Conservation (phyloP, 2,329 filamentous ascomycete species). For the Ramularia endophylla region DNA sequence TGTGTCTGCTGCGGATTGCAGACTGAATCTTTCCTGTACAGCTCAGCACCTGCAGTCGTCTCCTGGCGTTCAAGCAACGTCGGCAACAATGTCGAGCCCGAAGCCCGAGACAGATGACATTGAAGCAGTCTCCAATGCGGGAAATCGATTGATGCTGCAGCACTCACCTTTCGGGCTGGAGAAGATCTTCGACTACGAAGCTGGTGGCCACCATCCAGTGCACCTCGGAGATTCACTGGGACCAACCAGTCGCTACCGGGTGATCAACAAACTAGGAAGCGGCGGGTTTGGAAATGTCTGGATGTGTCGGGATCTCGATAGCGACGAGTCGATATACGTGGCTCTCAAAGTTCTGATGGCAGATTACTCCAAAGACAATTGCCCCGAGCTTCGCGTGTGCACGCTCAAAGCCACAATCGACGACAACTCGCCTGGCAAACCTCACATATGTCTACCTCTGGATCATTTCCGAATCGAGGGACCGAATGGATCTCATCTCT, state of each 20-base stretch:
- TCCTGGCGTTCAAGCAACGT: too few relatives aligned
- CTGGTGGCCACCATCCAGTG: slow-evolving; percentile 32
- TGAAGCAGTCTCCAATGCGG: too few relatives aligned
- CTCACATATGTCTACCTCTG: slow-evolving; percentile 4
- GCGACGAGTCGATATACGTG: slow-evolving; percentile 5
- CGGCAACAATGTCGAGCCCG: too few relatives aligned
- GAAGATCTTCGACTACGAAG: slow-evolving; percentile 11
- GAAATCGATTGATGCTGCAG: too few relatives aligned
- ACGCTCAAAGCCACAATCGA: background rate
- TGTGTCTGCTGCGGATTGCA: too few relatives aligned
- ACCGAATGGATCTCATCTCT: slow-evolving; percentile 17
- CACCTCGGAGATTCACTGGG: slow-evolving; percentile 27
- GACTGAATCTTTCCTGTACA: too few relatives aligned
- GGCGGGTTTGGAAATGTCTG: slow-evolving; percentile 33
- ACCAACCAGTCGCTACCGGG: slow-evolving; percentile 29
- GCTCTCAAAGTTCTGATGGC: slow-evolving; percentile 11
- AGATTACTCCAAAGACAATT: slow-evolving; percentile 2
- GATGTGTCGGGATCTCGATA: slow-evolving; percentile 25
- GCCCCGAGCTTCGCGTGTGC: background rate
- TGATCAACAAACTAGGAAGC: slow-evolving; percentile 33
- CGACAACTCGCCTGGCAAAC: slow-evolving; percentile 1
- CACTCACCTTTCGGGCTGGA: too few relatives aligned
- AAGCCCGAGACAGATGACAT: too few relatives aligned
- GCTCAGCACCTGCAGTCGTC: too few relatives aligned
- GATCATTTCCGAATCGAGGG: slow-evolving; percentile 16